phyloP scores from a whole-genome alignment of 2,329 filamentous ascomycete species.

The Fusarium tricinctum region DNA sequence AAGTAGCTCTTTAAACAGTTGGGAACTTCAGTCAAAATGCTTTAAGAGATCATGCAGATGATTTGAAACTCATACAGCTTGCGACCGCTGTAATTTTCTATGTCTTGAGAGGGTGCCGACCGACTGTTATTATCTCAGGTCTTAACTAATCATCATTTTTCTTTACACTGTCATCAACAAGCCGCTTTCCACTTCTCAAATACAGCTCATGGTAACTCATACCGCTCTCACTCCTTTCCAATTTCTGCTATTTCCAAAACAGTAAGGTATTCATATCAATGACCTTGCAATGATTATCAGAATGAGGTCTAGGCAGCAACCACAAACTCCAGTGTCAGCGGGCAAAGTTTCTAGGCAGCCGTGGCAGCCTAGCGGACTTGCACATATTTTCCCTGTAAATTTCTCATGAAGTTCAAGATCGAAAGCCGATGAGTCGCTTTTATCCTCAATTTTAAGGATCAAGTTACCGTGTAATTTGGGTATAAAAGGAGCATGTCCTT shows the following conservation, averaged over 20 bases:
- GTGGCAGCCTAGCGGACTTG: neutral
- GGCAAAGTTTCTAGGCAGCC: constrained; percentile 17
- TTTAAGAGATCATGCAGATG: neutral
- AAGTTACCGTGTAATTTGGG: neutral
- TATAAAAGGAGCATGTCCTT: constrained; percentile 26
- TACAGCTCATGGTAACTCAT: too few species aligned
- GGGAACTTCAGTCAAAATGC: neutral
- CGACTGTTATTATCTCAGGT: too few species aligned
- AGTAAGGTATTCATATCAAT: too few species aligned
- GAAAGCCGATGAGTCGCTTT: neutral
- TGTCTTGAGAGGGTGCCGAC: too few species aligned
- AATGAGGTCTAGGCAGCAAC: constrained; percentile 12
- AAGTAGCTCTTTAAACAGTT: neutral
- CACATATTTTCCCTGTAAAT: neutral
- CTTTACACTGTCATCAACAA: too few species aligned
- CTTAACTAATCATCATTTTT: too few species aligned
- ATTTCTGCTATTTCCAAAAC: too few species aligned
- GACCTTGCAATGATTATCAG: neutral
- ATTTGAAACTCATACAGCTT: neutral
- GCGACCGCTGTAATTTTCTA: neutral
- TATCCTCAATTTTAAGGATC: constrained; percentile 26
- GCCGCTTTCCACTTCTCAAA: too few species aligned
- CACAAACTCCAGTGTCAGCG: constrained; percentile 10
- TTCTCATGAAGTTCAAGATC: neutral
- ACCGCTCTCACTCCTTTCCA: too few species aligned